Conservation (phyloP, 345 rosid species). For the Salix brachista region DNA sequence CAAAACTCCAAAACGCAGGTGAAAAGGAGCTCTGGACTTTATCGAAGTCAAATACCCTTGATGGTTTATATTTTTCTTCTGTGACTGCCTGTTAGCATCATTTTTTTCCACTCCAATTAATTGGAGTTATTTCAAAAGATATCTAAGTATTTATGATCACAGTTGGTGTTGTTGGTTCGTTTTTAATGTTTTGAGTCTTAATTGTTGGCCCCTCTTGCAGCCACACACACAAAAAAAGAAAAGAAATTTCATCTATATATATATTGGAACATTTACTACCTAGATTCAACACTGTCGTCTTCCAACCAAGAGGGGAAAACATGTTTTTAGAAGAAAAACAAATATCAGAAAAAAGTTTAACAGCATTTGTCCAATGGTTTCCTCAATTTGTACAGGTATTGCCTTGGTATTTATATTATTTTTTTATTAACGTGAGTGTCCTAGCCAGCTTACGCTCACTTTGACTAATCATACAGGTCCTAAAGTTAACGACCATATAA, state of each 20-base stretch:
- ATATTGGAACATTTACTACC: no score
- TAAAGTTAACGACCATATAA: no score
- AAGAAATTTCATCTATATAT: neutral
- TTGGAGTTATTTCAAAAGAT: neutral
- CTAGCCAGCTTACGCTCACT: fast-evolving
- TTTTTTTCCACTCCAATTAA: neutral
- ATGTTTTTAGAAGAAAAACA: no score
- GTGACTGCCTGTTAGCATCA: neutral
- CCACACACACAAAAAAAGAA: neutral
- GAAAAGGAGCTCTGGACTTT: neutral
- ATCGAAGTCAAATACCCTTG: neutral
- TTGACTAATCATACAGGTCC: no score
- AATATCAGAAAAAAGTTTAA: no score
- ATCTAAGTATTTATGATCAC: neutral
- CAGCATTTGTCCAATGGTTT: no score
- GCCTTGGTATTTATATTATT: no score
- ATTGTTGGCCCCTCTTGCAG: neutral
- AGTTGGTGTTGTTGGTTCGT: neutral
- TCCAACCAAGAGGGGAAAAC: neutral
- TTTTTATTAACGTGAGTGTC: fast-evolving
- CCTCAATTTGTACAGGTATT: no score
- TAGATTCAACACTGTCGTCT: neutral
- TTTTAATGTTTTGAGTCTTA: neutral
- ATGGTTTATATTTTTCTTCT: neutral
- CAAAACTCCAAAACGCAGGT: neutral